Base-by-base conservation (phyloP, 2,329 filamentous ascomycete species). In the Daldinia sp. region DNA sequence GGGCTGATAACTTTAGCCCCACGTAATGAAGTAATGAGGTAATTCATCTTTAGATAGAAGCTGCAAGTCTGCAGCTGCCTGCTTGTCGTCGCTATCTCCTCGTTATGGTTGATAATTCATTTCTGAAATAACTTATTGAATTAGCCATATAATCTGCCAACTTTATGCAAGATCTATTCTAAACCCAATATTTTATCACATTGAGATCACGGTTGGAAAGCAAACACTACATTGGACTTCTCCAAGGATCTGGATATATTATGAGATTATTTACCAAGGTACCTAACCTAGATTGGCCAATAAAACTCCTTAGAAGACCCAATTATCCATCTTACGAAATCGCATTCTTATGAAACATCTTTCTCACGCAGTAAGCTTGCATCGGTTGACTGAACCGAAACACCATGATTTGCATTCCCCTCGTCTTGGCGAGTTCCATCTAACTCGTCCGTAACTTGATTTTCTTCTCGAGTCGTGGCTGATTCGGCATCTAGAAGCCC, bases 401-500 rank as follows among this genome's bases (percentile, higher is more conserved):
- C 13, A 7, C 18, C 51, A 28, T 48, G 33, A 15, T 39, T 28
- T 48, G 39, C 28, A 35, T 56, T 62, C 7, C 37, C 37, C 18
- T 57, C 48, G 18, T 30, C 18, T 12, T 30, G 13, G 30, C 23
- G 20, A 55, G 15, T 37, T 12, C 26, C 28, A 44, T 59, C 58
- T 58, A 56, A 68, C 37, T 53, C 62, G 57, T 60, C 50, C 18
- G 7, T 20, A 18, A 33, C 44, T 26, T 56, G 2, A 15, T 23
- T 28, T 35, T 63, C 64, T 35, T 65, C 67, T 13, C 56, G 50
- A 44, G 65, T 65, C n/a, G 58, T 60, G 26, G 44, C 67, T 9
- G 73, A 74, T 35, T 73, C 73, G 6, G 63, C 60, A 57, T 78
- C 77, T 4, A 60, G 57, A 2, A 57, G 65, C 4, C 64, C 65